Base-by-base conservation (phyloP, 2,329 filamentous ascomycete species). In the Paradendryphiella salina region DNA sequence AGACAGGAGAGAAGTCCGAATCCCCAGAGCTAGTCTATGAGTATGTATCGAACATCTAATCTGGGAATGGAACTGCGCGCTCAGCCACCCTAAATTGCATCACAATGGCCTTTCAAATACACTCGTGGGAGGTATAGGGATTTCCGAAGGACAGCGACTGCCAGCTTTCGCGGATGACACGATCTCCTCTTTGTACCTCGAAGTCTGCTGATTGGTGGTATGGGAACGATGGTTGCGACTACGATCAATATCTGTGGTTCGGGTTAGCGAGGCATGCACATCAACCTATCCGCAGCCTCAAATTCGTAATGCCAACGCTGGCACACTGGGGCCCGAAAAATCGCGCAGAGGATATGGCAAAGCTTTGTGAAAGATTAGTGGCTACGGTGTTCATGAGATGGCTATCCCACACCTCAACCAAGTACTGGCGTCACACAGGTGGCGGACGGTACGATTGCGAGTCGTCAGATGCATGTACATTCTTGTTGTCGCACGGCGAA, bases 241-340 rank as follows among this genome's bases (percentile, higher is more conserved):
- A 23, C 20, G 13, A 28, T 29, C 21, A 15, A 15, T 17, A 13
- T 6, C 14, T 32, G 21, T 37, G 39, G 18, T 33, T 18, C 39
- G 5, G 2, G 15, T 29, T 39, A 38, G 34, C 28, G 46, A 13
- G 13, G 20, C n/a, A 6, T 20, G n/a, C 29, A 14, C 9, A 18
- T 38, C 32, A 20, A 38, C 46, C 26, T 45, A 34, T 46, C 34
- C 29, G 20, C 20, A 26, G 18, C 45, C 14, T 28, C 43, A 17
- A 18, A 32, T 32, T 37, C 4, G 40, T 17, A 45, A 38, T 37
- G n/a, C 20, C 34, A 39, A 18, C 21, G 13, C n/a, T 29, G 18
- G 23, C 21, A 44, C 13, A 50, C 15, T 9, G 10, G 11, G 15
- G 11, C 35, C 14, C 26, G 9, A 33, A 9, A 13, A 11, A 26